Conservation (phyloP, 164 flowering plant genomes). For the Houttuynia cordata region DNA sequence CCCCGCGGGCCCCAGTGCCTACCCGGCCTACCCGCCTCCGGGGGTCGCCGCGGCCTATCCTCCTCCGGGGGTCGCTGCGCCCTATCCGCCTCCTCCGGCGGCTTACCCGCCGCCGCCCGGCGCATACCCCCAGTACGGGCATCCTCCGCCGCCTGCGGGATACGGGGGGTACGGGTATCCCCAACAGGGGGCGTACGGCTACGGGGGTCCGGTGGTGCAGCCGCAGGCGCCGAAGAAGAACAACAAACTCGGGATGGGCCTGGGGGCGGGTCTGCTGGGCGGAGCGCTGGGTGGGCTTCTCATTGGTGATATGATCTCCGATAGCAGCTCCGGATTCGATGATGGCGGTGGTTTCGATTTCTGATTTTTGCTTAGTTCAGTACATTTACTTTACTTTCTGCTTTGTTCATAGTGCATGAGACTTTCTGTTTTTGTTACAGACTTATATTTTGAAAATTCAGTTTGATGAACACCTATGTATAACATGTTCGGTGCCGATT, state of each 20-base stretch:
- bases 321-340: slow-evolving; percentile 25
- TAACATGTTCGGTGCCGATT: too few relatives aligned
- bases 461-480: too few relatives aligned
- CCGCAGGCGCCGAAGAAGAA: slow-evolving; percentile 34
- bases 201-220: slow-evolving; percentile 8
- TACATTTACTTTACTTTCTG: too few relatives aligned
- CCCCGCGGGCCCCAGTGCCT: slow-evolving; percentile 13
- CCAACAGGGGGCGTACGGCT: slow-evolving; percentile 12
- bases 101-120: slow-evolving; percentile 14
- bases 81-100: slow-evolving; percentile 12
- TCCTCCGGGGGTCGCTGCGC: not conserved
- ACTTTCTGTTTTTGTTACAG: too few relatives aligned
- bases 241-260: slow-evolving; percentile 53
- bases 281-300: slow-evolving; percentile 65
- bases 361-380: slow-evolving; percentile 1
- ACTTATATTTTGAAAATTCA: too few relatives aligned
- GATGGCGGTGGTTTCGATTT: slow-evolving; percentile 35
- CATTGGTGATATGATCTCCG: slow-evolving; percentile 59
- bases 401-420: too few relatives aligned
- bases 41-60: too few relatives aligned
- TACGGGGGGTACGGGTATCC: slow-evolving; percentile 20
- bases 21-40: slow-evolving; percentile 7
- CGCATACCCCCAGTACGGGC: not conserved
- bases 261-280: slow-evolving; percentile 70
- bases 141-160: slow-evolving; percentile 9